phyloP scores from a whole-genome alignment of 768 basidiomycete genomes.

The Coprinopsis sp. region DNA sequence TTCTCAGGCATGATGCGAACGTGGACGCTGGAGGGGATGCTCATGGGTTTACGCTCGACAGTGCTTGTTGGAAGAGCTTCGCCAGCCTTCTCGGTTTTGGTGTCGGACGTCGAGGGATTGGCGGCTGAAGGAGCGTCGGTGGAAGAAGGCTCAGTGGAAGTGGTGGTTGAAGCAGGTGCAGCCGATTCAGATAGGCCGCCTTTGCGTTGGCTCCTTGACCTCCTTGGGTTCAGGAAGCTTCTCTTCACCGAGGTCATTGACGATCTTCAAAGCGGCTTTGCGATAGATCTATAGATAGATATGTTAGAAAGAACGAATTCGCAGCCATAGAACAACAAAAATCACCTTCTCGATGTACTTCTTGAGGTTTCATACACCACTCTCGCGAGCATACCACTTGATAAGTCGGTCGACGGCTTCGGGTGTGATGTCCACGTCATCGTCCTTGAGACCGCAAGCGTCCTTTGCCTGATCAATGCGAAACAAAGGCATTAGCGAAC shows the following conservation, averaged over 20 bases:
- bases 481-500: background rate
- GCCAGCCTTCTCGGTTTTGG: no score
- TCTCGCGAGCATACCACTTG: conserved; percentile 96
- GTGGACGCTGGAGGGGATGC: conserved; percentile 73
- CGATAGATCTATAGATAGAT: no score
- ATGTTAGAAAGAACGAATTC: no score
- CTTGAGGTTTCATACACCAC: conserved; percentile 94
- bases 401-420: conserved; percentile 83
- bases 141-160: conserved; percentile 63
- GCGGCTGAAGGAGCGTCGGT: conserved; percentile 14
- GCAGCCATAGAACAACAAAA: conserved; percentile 5
- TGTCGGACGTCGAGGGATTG: conserved; percentile 4
- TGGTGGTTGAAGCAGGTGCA: no score
- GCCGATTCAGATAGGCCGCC: no score
- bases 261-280: no score
- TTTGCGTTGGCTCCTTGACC: no score
- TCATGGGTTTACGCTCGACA: conserved; percentile 70
- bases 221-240: no score
- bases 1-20: conserved; percentile 82
- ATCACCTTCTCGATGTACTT: conserved; percentile 96
- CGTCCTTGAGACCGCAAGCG: conserved; percentile 78
- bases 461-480: conserved; percentile 75
- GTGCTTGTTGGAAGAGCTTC: conserved; percentile 50
- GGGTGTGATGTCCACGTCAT: conserved; percentile 75
- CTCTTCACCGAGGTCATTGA: no score